Evolutionary conservation across 345 rosid species (phyloP).

Genomic region (Triadica sebifera): DNA sequence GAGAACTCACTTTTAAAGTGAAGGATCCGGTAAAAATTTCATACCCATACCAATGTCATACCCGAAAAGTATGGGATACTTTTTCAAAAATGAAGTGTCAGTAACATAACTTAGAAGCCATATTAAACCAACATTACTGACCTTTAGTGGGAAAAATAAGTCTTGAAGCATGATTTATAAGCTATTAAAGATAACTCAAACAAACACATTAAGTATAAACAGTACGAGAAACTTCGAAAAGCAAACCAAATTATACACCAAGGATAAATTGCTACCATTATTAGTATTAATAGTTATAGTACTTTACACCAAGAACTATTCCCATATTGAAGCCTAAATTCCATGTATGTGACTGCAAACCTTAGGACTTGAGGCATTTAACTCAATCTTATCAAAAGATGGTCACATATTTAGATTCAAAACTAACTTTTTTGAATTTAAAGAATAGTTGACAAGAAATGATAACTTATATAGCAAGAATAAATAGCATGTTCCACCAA

Average conservation of each 20-base stretch:
- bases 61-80: no score
- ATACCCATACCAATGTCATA: no score
- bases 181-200: neutral
- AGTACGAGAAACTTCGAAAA: conserved; percentile 1
- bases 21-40: no score
- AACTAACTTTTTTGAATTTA: neutral
- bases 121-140: neutral
- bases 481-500: neutral
- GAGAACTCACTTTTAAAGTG: no score
- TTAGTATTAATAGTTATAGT: neutral
- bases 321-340: neutral
- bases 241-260: neutral
- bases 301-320: neutral
- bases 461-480: neutral
- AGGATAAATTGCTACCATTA: neutral
- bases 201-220: neutral
- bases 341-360: neutral
- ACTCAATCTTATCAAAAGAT: neutral
- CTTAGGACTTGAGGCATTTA: neutral
- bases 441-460: neutral
- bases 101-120: neutral
- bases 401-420: neutral
- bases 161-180: no score
- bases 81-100: no score
- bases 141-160: neutral